Percentiles rank a stretch among this genome's conserved stretches.
These are phyloP conservation scores for Kazachstania viticola DNA, from an alignment of 805 yeast species.

Conservation along the genomic window DNA sequence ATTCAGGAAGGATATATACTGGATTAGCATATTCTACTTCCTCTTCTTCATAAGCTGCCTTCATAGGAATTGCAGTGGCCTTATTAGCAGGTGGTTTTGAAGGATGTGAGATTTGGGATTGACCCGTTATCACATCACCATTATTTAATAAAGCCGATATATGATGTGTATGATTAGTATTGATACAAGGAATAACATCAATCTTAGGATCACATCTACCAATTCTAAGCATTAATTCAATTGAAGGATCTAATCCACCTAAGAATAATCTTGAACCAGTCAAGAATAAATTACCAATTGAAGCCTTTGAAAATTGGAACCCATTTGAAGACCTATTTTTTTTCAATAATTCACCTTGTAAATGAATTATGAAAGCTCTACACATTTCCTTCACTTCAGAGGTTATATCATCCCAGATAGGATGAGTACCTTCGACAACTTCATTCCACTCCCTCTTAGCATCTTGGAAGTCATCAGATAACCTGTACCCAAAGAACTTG, in stretches of 20 bases:
- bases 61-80: neutral
- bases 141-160: constrained; percentile 64
- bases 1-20: constrained; percentile 49
- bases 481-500: constrained; percentile 21
- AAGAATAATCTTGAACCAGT: constrained; percentile 74
- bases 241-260: constrained; percentile 76
- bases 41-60: constrained; percentile 30
- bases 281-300: constrained; percentile 73
- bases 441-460: constrained; percentile 69
- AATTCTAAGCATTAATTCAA: constrained; percentile 60
- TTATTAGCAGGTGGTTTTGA: constrained; percentile 13
- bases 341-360: constrained; percentile 65
- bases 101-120: constrained; percentile 90
- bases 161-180: constrained; percentile 76
- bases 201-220: constrained; percentile 33
- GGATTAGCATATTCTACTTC: constrained; percentile 52
- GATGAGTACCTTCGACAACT: constrained; percentile 71
- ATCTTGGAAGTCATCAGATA: constrained; percentile 20
- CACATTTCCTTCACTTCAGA: constrained; percentile 54
- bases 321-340: constrained; percentile 34
- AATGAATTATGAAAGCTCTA: constrained; percentile 65
- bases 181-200: constrained; percentile 67
- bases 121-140: constrained; percentile 76
- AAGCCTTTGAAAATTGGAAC: constrained; percentile 67
- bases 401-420: constrained; percentile 41